A percentile compares a stretch with the other conserved stretches of the same genome.
These are phyloP conservation scores for Daldinia loculata DNA, from an alignment of 495 filamentous ascomycete genomes.

Conservation along the genomic window DNA sequence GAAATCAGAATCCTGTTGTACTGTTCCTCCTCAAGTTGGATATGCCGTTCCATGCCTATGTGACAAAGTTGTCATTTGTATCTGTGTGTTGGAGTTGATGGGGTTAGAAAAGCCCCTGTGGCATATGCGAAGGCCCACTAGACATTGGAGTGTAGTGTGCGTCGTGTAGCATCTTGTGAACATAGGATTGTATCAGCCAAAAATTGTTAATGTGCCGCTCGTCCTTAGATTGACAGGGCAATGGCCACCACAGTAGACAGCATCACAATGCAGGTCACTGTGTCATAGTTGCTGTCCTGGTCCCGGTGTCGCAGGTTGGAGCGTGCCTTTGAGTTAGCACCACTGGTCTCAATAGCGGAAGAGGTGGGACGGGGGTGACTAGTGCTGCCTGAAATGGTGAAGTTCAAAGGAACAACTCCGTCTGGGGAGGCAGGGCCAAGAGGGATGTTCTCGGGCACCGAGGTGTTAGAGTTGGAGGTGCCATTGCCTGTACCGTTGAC, in stretches of 20 bases:
- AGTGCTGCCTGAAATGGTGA: neutral
- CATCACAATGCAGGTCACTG: constrained; percentile 25
- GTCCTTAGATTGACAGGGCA: neutral
- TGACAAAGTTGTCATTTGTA: neutral
- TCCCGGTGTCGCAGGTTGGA: neutral
- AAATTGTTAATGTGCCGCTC: neutral
- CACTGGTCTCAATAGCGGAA: neutral
- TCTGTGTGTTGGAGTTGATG: neutral
- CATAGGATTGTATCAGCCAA: neutral
- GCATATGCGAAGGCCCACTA: neutral
- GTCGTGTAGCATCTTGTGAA: neutral
- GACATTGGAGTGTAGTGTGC: neutral
- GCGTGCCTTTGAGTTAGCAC: neutral
- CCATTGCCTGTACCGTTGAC: constrained; percentile 10
- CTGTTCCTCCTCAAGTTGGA: neutral
- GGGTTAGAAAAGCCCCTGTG: neutral
- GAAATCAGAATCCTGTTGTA: neutral
- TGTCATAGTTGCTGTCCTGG: neutral
- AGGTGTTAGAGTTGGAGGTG: neutral
- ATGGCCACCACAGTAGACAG: constrained; percentile 12
- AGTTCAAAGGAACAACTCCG: constrained; percentile 11
- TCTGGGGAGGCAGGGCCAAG: constrained; percentile 8
- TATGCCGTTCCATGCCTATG: neutral
- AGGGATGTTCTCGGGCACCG: constrained; percentile 7
- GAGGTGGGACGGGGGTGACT: neutral